phyloP scores from a whole-genome alignment of 352 stramenopile species.

The Phytophthora gonapodyides region DNA sequence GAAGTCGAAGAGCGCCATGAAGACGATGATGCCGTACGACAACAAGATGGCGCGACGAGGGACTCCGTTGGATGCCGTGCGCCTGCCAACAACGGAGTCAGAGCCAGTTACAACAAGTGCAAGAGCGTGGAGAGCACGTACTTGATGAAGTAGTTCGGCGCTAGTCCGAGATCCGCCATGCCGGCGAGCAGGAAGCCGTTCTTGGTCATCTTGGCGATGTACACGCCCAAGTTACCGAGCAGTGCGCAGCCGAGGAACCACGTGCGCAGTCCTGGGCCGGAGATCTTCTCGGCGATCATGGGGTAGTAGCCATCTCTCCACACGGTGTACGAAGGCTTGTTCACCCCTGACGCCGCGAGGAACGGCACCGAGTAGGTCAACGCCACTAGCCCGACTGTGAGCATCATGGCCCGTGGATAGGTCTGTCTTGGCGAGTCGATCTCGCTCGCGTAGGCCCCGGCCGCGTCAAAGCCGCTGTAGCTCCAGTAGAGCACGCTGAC shows the following conservation, averaged over 20 bases:
- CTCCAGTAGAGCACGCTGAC: conserved; percentile 97
- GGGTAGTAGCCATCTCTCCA: conserved; percentile 95
- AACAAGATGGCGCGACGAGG: conserved; percentile 79
- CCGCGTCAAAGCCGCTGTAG: conserved; percentile 96
- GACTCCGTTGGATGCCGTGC: conserved; percentile 56
- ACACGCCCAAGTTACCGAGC: conserved; percentile 93
- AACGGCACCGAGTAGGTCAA: conserved; percentile 92
- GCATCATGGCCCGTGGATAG: conserved; percentile 89
- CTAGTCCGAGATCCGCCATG: conserved; percentile 89
- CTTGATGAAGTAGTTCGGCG: conserved; percentile 86
- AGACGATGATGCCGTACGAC: conserved; percentile 85
- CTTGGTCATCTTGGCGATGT: conserved; percentile 94
- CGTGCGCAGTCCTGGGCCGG: conserved; percentile 77
- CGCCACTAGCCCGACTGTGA: conserved; percentile 81
- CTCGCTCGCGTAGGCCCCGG: conserved; percentile 91
- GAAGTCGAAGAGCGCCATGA: conserved; percentile 90
- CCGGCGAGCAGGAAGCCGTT: conserved; percentile 92
- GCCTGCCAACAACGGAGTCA: conserved; percentile 38
- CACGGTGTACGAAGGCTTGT: conserved; percentile 72
- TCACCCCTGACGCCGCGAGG: conserved; percentile 86
- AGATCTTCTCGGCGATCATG: conserved; percentile 86
- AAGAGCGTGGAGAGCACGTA: conserved; percentile 42
- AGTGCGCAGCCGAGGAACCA: conserved; percentile 92
- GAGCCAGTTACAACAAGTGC: conserved; percentile 14
- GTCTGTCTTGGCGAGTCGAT: conserved; percentile 83